These are phyloP conservation scores for Phialophora expanda DNA, from an alignment of 2,329 filamentous ascomycete species.

Conservation along the genomic window DNA sequence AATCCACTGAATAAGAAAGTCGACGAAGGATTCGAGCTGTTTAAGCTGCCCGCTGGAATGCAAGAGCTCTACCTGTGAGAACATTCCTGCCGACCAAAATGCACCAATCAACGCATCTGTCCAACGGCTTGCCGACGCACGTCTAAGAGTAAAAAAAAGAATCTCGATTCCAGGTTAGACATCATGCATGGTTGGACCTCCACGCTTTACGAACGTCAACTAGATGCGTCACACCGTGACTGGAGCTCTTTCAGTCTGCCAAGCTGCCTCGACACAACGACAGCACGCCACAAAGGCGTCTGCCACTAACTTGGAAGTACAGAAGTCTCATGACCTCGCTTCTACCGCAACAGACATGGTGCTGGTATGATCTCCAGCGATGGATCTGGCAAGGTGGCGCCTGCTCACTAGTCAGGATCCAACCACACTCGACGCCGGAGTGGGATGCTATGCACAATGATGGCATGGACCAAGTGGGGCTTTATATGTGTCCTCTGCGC, in stretches of 20 bases:
- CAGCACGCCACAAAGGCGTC: neutral
- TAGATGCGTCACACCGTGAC: neutral
- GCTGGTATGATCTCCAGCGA: neutral
- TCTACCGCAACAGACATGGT: neutral
- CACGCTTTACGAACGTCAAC: neutral
- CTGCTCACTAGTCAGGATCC: neutral
- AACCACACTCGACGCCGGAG: neutral
- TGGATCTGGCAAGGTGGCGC: neutral
- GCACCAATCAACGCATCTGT: neutral
- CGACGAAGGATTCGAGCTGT: constrained; percentile 33
- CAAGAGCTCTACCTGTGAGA: constrained; percentile 31
- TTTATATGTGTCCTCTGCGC: neutral
- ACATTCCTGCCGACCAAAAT: neutral
- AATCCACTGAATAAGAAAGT: constrained; percentile 37
- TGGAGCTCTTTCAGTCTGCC: neutral
- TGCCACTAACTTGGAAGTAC: neutral
- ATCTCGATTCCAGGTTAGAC: neutral
- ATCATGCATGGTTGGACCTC: neutral
- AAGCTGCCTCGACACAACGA: neutral
- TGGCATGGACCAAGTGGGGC: neutral
- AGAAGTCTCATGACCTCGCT: neutral
- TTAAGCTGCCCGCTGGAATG: constrained; percentile 34
- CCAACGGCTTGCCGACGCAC: neutral
- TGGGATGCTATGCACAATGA: constrained; percentile 2
- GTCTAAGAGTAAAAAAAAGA: neutral